Evolutionary conservation across 2,329 filamentous ascomycete species (phyloP).

Genomic region (Cladosporium sp.): DNA sequence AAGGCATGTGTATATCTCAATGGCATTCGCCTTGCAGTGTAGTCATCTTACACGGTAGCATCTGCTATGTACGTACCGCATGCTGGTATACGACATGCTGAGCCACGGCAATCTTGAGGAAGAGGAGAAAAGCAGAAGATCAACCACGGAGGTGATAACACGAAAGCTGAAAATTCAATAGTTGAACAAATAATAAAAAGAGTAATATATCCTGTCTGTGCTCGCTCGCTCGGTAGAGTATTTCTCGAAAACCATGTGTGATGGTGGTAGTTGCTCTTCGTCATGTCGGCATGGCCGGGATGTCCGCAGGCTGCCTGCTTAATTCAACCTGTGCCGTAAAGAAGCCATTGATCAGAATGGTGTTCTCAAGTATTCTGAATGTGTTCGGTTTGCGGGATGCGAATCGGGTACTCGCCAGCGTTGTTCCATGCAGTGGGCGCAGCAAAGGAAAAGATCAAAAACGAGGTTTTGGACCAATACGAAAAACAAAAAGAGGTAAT

Average conservation of each 20-base stretch:
- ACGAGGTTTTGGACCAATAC: neutral
- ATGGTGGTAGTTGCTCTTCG: too few species aligned
- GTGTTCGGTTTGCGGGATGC: neutral
- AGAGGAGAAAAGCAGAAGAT: too few species aligned
- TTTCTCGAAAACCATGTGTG: neutral
- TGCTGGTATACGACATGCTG: too few species aligned
- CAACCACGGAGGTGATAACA: too few species aligned
- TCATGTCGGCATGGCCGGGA: too few species aligned
- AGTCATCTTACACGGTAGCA: too few species aligned
- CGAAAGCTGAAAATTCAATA: too few species aligned
- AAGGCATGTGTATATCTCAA: too few species aligned
- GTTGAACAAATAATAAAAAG: neutral
- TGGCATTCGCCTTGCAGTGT: too few species aligned
- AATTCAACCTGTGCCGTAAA: neutral
- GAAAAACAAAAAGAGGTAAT: neutral
- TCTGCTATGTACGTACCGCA: too few species aligned
- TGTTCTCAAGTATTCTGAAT: neutral
- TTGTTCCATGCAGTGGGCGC: neutral
- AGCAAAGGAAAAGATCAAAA: neutral
- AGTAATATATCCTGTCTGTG: neutral
- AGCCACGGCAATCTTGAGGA: too few species aligned
- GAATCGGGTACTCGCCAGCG: neutral
- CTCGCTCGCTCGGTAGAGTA: neutral
- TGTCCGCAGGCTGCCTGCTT: neutral
- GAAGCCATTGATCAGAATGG: conserved; percentile 1